Base-by-base conservation (phyloP, 2,329 filamentous ascomycete species). In the Aspergillus oerlinghausenensis region DNA sequence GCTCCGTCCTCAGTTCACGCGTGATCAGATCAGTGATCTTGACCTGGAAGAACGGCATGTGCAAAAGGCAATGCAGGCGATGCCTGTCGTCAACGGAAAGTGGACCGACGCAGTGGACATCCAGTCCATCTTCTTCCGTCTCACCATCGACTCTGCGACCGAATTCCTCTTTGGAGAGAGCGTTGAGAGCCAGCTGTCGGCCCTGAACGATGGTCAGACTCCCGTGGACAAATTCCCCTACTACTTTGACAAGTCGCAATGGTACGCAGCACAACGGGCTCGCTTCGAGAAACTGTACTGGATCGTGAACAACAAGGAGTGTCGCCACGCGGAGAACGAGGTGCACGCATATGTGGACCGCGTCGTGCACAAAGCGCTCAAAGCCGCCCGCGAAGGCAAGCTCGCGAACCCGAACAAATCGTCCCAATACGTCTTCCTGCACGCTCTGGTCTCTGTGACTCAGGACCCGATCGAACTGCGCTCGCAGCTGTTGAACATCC, bases 1-100 rank as follows among this genome's bases (percentile, higher is more conserved):
- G 58, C 86, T 97, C 60, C 82, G 92, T 2, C 92, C 92, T 0
- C 90, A 95, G 67, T 96, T 96, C 73, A 86, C 91, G 67, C 88
- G 88, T 65, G 89, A 95, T 67, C 88, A 92, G 21, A 84, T 96
- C 38, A 88, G 87, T 61, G 90, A 96, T 71, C 76, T 96, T 58
- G 82, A 90, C 52, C 86, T 88, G 57, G 92, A 96, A 69, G 92
- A 96, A 75, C 78, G 80, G 23, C 91, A 96, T 69, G 82, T 92
- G 25, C 81, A 89, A 67, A 82, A 84, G 0, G 79, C 96, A n/a
- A 84, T 95, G 70, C 78, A 80, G 21, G 81, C 87, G 63, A 83
- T 95, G 60, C 80, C 81, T 28, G 82, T 84, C 54, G 80, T 80
- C 1, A 81, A 81, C 0, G 78, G 70, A 14, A 67, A 69, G 55